Evolutionary conservation across 345 rosid species (phyloP), one percentile per base, ranked within the genome.

Genomic region (Gossypioides kirkii): DNA sequence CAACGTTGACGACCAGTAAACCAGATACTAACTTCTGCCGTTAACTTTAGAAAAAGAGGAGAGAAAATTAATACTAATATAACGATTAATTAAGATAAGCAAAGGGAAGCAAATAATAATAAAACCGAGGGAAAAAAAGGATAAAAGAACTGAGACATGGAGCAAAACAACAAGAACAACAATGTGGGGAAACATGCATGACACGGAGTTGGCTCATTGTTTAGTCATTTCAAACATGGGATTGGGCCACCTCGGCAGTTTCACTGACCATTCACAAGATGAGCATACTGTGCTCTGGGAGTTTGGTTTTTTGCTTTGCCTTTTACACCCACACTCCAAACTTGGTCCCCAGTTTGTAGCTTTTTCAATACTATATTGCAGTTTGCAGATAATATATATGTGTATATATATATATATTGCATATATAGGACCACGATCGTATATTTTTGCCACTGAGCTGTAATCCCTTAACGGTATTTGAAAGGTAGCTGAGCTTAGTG

Each of bases 1-100:
- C 72, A 71, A 77, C 53, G 82, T 82, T 83, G 87, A 83, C 82
- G 66, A 58, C 16, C 74, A 66, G 87, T 85, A 86, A 83, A 82
- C 75, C 43, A 17, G 25, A 42, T 4, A 18, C 1, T 32, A 32
- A 32, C 36, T 32, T 38, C 61, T 52, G 78, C 79, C n/a, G 50
- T 50, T 60, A 66, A 25, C 45, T 68, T 63, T 32, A 58, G 62
- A 71, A 41, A 63, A 6, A 49, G 38, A 3, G 25, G 45, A 36
- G 22, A 32, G 43, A 66, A n/a, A 41, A 4, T 61, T 42, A 54
- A 18, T 20, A 54, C 12, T 26, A 67, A 2, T n/a, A 20, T 23
- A 10, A 58, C 13, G 13, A 32, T 22, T 6, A 52, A 38, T 41
- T 9, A 52, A 54, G 20, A 11, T 7, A 32, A 45, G 38, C 20